Conservation (phyloP, 1,284 basidiomycete genomes). For the Cerrena zonata region DNA sequence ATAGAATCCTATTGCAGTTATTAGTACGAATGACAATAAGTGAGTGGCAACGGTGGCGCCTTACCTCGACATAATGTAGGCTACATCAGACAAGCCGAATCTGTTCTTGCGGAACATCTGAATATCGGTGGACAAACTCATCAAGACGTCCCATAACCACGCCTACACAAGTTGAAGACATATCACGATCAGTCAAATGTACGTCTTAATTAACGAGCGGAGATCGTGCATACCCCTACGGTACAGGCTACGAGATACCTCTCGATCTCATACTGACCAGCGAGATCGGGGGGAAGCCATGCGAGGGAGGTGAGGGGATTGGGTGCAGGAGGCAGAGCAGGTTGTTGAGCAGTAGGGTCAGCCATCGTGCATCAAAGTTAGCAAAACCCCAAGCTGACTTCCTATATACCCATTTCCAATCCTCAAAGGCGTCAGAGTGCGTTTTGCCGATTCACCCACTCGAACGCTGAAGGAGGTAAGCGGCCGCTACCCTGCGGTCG, state of each 20-base stretch:
- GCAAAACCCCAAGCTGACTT: no score
- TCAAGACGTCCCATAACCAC: constrained; percentile 5
- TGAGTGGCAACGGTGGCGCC: background rate
- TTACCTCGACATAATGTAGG: background rate
- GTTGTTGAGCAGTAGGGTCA: background rate
- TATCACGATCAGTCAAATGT: background rate
- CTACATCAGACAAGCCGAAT: background rate
- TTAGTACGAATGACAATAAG: background rate
- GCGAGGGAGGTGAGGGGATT: background rate
- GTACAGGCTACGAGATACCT: background rate
- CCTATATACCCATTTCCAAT: no score
- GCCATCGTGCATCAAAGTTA: background rate
- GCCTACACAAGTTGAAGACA: background rate
- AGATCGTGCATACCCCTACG: background rate
- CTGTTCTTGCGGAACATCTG: background rate
- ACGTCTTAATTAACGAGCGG: background rate
- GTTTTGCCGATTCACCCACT: no score
- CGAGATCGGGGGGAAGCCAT: constrained; percentile 1
- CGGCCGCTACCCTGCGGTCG: background rate
- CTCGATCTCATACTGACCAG: background rate
- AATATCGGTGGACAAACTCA: background rate
- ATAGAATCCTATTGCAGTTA: background rate
- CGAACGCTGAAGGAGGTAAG: no score
- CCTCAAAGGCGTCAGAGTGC: no score
- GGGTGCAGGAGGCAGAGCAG: background rate